Evolutionary conservation across 2,329 filamentous ascomycete genomes (phyloP).

Genomic region (Didymella keratinophila): DNA sequence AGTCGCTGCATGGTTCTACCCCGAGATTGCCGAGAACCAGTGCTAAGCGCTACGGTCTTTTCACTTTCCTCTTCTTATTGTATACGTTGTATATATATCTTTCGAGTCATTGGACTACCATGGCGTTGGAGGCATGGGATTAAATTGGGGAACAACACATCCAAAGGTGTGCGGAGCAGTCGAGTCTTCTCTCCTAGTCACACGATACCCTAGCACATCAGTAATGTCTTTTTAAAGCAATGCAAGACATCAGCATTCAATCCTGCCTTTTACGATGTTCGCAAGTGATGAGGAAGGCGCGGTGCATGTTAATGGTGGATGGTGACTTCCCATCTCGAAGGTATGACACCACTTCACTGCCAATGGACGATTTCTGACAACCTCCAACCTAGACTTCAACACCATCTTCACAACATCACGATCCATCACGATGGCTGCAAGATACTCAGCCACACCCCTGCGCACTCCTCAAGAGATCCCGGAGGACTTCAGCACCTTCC

Average conservation of each 20-base stretch:
- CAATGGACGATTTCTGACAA: too few species aligned
- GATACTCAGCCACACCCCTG: neutral
- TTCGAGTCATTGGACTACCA: neutral
- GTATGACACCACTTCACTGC: too few species aligned
- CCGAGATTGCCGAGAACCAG: slow-evolving; percentile 29
- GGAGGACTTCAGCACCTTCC: neutral
- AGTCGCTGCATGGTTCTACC: slow-evolving; percentile 64
- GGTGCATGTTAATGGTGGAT: neutral
- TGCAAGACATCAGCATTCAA: neutral
- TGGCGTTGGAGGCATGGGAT: neutral
- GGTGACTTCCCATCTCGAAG: neutral
- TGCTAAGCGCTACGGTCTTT: slow-evolving; percentile 2
- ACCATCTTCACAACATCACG: neutral
- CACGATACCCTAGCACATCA: slow-evolving; percentile 6
- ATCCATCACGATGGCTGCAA: neutral
- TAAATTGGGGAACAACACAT: too few species aligned
- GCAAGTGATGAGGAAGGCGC: neutral
- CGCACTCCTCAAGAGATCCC: too few species aligned
- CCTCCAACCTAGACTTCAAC: too few species aligned
- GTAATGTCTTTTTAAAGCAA: slow-evolving; percentile 10
- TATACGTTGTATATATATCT: neutral
- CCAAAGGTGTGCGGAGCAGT: too few species aligned
- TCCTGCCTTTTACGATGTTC: neutral
- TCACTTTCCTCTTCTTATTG: neutral
- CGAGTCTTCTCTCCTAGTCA: too few species aligned